Percentiles rank a stretch among this genome's conserved stretches.
Conservation (phyloP, 2,329 filamentous ascomycete species). For the Fusarium mundagurra region DNA sequence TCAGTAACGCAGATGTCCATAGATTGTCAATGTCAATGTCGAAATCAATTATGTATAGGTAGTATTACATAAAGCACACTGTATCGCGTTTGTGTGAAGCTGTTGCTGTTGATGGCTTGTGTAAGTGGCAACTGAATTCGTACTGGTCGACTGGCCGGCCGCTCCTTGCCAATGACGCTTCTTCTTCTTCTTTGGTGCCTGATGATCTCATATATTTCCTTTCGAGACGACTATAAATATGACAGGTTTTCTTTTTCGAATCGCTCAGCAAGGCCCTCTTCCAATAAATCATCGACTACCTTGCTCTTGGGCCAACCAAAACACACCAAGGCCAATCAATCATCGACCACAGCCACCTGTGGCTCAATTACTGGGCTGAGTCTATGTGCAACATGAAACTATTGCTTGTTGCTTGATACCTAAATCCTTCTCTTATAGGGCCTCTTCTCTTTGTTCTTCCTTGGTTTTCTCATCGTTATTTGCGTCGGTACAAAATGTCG, state of each 20-base stretch:
- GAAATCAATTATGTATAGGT: no score
- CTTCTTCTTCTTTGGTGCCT: not conserved
- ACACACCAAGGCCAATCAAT: not conserved
- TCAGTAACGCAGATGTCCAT: not conserved
- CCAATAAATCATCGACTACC: not conserved
- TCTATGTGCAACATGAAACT: conserved; percentile 8
- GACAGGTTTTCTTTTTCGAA: not conserved
- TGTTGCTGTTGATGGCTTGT: not conserved
- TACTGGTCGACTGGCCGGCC: not conserved
- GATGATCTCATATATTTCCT: not conserved
- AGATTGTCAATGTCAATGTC: not conserved
- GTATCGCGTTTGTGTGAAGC: not conserved
- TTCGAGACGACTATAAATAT: not conserved
- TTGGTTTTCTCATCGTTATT: not conserved
- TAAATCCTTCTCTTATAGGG: not conserved
- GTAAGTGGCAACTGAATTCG: conserved; percentile 20
- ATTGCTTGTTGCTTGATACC: conserved; percentile 17
- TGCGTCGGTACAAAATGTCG: conserved; percentile 11
- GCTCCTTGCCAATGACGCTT: not conserved
- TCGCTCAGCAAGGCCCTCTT: not conserved
- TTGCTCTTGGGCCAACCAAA: not conserved
- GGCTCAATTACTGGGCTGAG: conserved; percentile 1
- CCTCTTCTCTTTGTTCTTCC: not conserved
- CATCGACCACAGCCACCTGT: not conserved
- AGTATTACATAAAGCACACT: not conserved